A percentile compares a stretch with the other conserved stretches of the same genome.
Evolutionary conservation across 225 moss, liverwort and hornwort genomes (phyloP).

Genomic region (Ulota crispa): DNA sequence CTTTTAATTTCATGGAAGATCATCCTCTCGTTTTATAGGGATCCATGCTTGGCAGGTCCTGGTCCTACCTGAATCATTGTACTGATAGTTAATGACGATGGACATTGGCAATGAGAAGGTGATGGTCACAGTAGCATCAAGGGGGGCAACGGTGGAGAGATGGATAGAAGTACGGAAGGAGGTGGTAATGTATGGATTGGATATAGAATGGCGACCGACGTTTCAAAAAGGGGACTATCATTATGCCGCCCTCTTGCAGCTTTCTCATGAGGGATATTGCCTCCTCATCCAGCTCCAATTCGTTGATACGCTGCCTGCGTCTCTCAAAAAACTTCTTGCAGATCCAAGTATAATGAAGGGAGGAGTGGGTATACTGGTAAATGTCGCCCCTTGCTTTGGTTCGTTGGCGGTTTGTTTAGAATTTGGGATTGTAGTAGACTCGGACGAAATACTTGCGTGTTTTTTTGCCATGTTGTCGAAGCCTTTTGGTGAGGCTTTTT

Average conservation of each 20-base stretch:
- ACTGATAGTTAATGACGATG: conserved; percentile 16
- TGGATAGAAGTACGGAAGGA: conserved; percentile 69
- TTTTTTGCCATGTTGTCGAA: neutral
- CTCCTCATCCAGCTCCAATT: conserved; percentile 84
- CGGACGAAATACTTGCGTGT: neutral
- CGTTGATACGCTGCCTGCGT: conserved; percentile 63
- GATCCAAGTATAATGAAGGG: conserved; percentile 69
- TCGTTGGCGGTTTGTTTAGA: conserved; percentile 18
- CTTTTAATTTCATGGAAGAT: neutral
- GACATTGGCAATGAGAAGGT: conserved; percentile 42
- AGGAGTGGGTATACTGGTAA: conserved; percentile 72
- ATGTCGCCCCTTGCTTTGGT: conserved; percentile 13
- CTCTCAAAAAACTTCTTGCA: conserved; percentile 63
- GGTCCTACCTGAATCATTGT: conserved; percentile 10
- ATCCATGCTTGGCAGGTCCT: conserved; percentile 17
- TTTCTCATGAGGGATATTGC: conserved; percentile 69
- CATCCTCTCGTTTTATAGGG: conserved; percentile 10
- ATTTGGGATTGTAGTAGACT: neutral
- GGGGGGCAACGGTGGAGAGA: conserved; percentile 71
- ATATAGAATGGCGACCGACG: conserved; percentile 91
- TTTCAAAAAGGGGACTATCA: conserved; percentile 78
- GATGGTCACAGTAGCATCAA: conserved; percentile 76
- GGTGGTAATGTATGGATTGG: conserved; percentile 65
- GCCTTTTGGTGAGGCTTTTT: neutral
- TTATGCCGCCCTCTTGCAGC: conserved; percentile 72